Conservation (phyloP, 2,329 filamentous ascomycete genomes). For the Talaromyces atroroseus region DNA sequence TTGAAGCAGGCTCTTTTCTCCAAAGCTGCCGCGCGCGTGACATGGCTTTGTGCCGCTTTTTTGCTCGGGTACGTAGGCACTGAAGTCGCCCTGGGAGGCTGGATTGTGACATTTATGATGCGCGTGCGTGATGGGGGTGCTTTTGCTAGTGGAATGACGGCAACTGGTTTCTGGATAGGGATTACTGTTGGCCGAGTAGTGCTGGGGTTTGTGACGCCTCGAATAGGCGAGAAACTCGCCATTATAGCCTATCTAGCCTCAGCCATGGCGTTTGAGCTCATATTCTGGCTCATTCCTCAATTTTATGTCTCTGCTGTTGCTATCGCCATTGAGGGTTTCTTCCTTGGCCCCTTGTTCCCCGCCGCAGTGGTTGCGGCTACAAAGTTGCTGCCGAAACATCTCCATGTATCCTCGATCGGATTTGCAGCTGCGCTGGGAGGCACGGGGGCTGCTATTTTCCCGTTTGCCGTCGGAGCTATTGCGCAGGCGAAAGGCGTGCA, state of each 20-base stretch:
- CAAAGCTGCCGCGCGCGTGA: conserved; percentile 37
- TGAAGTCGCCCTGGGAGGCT: conserved; percentile 67
- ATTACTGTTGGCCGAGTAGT: conserved; percentile 68
- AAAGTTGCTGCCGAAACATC: conserved; percentile 64
- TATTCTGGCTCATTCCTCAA: conserved; percentile 77
- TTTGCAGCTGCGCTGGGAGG: conserved; percentile 76
- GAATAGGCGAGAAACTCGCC: conserved; percentile 61
- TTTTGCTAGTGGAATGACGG: conserved; percentile 69
- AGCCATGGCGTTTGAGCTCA: conserved; percentile 59
- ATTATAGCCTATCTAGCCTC: conserved; percentile 59
- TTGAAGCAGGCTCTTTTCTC: conserved; percentile 14
- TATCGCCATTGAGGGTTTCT: conserved; percentile 69
- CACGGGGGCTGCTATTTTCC: conserved; percentile 53
- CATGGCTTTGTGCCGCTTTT: conserved; percentile 68
- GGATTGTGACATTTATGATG: conserved; percentile 87
- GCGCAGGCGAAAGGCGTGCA: conserved; percentile 53
- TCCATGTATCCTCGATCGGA: conserved; percentile 75
- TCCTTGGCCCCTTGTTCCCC: conserved; percentile 73
- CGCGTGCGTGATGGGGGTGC: conserved; percentile 61
- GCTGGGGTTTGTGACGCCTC: conserved; percentile 69
- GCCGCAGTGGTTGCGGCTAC: conserved; percentile 67
- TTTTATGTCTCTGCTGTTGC: conserved; percentile 69
- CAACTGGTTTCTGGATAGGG: conserved; percentile 79
- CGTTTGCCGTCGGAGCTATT: conserved; percentile 43
- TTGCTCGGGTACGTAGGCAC: conserved; percentile 72